Evolutionary conservation across 176 grass and related monocot species (phyloP).

Genomic region (Thalia dealbata): DNA sequence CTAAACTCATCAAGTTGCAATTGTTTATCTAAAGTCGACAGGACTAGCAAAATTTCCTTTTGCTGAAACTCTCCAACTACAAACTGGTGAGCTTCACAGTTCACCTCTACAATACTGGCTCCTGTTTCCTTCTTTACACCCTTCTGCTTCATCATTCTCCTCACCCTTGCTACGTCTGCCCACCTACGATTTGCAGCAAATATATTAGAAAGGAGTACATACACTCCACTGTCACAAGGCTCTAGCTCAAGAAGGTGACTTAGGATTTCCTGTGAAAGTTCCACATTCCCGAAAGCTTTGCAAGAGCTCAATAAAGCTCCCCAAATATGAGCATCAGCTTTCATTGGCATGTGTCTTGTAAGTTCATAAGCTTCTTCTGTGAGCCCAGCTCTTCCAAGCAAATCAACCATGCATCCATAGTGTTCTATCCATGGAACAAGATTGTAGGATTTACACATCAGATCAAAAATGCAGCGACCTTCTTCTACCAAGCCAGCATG

Average conservation of each 20-base stretch:
- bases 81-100: constrained; percentile 30
- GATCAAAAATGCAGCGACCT: constrained; percentile 24
- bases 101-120: constrained; percentile 35
- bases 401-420: constrained; percentile 48
- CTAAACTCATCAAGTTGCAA: constrained; percentile 26
- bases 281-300: constrained; percentile 25
- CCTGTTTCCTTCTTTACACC: constrained; percentile 32
- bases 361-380: constrained; percentile 36
- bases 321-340: constrained; percentile 31
- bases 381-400: constrained; percentile 39
- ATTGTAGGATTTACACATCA: constrained; percentile 25
- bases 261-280: constrained; percentile 33
- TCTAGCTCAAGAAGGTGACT: constrained; percentile 33
- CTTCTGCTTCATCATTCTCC: constrained; percentile 28
- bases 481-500: constrained; percentile 37
- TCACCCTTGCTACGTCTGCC: constrained; percentile 32
- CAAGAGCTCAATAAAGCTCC: constrained; percentile 35
- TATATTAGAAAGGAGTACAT: constrained; percentile 42
- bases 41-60: constrained; percentile 16
- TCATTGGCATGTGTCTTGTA: constrained; percentile 30
- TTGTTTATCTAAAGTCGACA: constrained; percentile 27
- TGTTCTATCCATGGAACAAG: constrained; percentile 33
- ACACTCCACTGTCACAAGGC: constrained; percentile 23
- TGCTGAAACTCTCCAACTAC: constrained; percentile 28
- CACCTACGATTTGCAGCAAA: constrained; percentile 33